Base-by-base conservation (phyloP, 2,329 filamentous ascomycete genomes). In the Colletotrichum sp. region DNA sequence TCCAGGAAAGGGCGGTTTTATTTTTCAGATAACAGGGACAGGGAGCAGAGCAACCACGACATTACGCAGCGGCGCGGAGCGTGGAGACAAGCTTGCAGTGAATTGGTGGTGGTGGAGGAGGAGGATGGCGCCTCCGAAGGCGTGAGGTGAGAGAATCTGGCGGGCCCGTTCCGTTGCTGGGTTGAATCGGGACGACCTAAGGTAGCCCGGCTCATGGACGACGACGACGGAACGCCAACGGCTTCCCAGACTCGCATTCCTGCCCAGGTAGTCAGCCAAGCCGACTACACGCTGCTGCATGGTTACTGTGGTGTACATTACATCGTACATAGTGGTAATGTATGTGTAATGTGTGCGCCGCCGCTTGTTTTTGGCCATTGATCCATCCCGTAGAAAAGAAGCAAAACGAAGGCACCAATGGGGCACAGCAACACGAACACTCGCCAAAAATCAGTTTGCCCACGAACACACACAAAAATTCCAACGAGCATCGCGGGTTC, bases 21-120 rank as follows among this genome's bases (percentile, higher is more conserved):
- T 1, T 76, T 73, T 69, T 76, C 70, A 76, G 74, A 76, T 69
- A 69, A 15, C 74, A 76, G 70, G 74, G 70, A 52, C 74, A 76
- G 70, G 74, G 74, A 76, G 39, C 39, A 69, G 55, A 68, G 63
- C 30, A 76, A 68, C 57, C 57, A 63, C 26, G 57, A 39, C 66
- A 39, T 18, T 24, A 32, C 49, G 52, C 52, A 32, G n/a, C 39
- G 52, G 66, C 68, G 44, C 30, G 34, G 36, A 67, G 65, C 65
- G 18, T 68, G 67, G 55, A 21, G 26, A 28, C 60, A 63, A 52
- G 68, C 59, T 39, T 36, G 28, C 44, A 52, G n/a, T 36, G 44
- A 24, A 55, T 63, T 34, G 55, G 16, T 52, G 44, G 24, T 16
- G 34, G 30, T 15, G 55, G 26, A 10, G 36, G 32, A n/a, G 21